These are phyloP conservation scores for Castanospermum australe DNA, from an alignment of 306 rosid genomes.

Conservation along the genomic window DNA sequence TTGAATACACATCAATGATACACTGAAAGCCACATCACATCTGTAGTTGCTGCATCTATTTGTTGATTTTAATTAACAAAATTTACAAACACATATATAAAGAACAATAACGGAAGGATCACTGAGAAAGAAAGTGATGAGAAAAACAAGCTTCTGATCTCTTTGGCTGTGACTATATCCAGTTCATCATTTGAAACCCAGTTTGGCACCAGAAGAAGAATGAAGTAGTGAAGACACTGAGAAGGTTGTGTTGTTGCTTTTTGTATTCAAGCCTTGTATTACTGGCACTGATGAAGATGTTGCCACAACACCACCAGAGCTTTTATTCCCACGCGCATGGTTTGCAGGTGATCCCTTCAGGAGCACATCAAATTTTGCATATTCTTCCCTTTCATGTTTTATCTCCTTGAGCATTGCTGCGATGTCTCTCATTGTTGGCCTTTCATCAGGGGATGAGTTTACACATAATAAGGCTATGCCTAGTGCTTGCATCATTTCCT, in stretches of 20 bases:
- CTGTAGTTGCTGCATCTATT: conserved; percentile 26
- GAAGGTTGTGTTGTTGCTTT: conserved; percentile 65
- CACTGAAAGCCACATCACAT: conserved; percentile 29
- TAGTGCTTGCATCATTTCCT: conserved; percentile 84
- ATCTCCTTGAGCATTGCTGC: conserved; percentile 90
- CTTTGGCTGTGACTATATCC: neutral
- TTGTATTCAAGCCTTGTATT: conserved; percentile 47
- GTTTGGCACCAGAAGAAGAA: conserved; percentile 49
- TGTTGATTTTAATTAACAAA: conserved; percentile 37
- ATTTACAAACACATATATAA: conserved; percentile 30
- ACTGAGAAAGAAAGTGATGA: conserved; percentile 10
- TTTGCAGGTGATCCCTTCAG: conserved; percentile 69
- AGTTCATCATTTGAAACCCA: conserved; percentile 35
- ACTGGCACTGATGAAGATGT: conserved; percentile 59
- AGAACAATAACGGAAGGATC: conserved; percentile 24
- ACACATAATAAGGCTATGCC: conserved; percentile 92
- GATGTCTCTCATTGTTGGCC: conserved; percentile 95
- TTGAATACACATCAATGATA: conserved; percentile 28
- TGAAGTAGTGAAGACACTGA: conserved; percentile 68
- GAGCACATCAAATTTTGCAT: conserved; percentile 83
- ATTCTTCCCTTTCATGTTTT: conserved; percentile 80
- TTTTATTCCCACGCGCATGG: conserved; percentile 26
- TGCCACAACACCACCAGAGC: conserved; percentile 41
- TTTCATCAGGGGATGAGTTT: conserved; percentile 74
- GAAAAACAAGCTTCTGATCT: conserved; percentile 13